These are phyloP conservation scores for Pycnococcus provasolii DNA, from an alignment of 139 green algal genomes.

Conservation along the genomic window DNA sequence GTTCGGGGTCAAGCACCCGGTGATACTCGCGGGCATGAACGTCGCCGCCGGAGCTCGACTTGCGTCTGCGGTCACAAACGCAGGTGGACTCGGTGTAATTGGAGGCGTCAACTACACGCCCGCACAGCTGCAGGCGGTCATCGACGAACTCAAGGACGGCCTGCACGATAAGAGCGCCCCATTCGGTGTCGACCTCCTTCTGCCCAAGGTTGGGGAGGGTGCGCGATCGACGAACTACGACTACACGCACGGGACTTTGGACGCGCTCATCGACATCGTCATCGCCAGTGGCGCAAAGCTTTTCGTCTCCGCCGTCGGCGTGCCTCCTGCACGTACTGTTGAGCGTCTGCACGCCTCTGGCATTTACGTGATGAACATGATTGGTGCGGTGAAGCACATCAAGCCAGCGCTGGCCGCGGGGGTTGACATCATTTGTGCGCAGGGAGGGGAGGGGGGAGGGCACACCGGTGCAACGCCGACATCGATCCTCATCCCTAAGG, in stretches of 20 bases:
- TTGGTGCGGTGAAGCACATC: not conserved
- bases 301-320: not conserved
- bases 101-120: not conserved
- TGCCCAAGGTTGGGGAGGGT: not conserved
- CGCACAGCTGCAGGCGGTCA: not conserved
- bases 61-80: not conserved
- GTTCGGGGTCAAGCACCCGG: not conserved
- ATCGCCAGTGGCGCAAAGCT: not conserved
- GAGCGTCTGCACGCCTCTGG: not conserved
- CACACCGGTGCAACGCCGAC: conserved; percentile 7
- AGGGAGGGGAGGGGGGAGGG: conserved; percentile 6
- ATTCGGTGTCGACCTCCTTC: not conserved
- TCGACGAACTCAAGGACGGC: not conserved
- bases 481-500: conserved; percentile 11
- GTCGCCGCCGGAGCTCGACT: not conserved
- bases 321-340: not conserved
- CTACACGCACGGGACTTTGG: not conserved
- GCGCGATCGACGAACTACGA: not conserved
- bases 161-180: not conserved
- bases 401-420: not conserved
- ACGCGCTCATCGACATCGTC: not conserved
- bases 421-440: not conserved
- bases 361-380: not conserved
- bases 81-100: not conserved
- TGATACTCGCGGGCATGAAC: not conserved